phyloP scores from a whole-genome alignment of 768 basidiomycete genomes.

The Suillus spraguei region DNA sequence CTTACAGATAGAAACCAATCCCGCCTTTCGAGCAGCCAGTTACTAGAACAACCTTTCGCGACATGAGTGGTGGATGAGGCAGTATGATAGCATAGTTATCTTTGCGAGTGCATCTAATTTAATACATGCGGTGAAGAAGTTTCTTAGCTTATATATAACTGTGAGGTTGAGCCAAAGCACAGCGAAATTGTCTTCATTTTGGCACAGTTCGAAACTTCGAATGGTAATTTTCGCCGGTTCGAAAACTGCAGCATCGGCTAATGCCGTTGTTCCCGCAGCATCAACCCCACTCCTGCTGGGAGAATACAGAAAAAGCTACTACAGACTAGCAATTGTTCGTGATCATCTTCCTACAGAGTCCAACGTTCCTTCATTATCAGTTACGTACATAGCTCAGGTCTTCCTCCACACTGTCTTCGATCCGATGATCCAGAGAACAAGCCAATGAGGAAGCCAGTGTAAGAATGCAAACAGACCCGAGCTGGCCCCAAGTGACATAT shows the following conservation, averaged over 20 bases:
- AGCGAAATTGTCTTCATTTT: too few species aligned
- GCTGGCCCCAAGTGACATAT: slow-evolving; percentile 51
- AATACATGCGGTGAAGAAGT: too few species aligned
- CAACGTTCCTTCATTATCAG: neutral
- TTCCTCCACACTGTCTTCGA: neutral
- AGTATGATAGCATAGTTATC: neutral
- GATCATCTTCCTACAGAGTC: neutral
- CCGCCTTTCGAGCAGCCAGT: slow-evolving; percentile 79
- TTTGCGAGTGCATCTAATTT: too few species aligned
- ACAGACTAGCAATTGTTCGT: neutral
- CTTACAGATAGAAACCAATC: slow-evolving; percentile 68
- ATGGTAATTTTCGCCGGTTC: too few species aligned
- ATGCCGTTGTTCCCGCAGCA: too few species aligned
- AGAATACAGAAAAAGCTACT: neutral
- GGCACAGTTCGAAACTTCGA: too few species aligned
- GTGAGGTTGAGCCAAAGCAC: too few species aligned
- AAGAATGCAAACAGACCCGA: slow-evolving; percentile 26
- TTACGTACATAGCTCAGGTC: neutral
- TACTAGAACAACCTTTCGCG: slow-evolving; percentile 55
- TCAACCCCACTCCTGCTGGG: too few species aligned
- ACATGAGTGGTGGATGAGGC: neutral
- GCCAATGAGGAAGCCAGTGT: slow-evolving; percentile 30
- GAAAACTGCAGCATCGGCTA: too few species aligned
- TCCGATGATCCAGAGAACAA: slow-evolving; percentile 19
- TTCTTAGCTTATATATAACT: too few species aligned